Evolutionary conservation across 2,329 filamentous ascomycete species (phyloP).

Genomic region (Fusarium nanum): DNA sequence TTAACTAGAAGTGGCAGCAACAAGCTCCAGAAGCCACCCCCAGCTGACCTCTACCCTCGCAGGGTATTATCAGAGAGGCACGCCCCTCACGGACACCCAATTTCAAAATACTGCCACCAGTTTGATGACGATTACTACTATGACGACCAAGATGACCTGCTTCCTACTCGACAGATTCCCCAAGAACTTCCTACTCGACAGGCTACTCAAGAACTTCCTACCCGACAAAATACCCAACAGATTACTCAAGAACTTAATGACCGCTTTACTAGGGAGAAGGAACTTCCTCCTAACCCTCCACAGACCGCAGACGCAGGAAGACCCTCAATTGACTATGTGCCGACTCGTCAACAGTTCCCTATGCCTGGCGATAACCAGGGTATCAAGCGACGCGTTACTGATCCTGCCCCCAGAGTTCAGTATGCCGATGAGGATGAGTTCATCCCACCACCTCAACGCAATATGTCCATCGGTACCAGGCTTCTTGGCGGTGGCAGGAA

Average conservation of each 20-base stretch:
- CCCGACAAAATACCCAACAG: conserved; percentile 24
- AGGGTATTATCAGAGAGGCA: conserved; percentile 58
- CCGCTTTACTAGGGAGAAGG: conserved; percentile 51
- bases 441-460: conserved; percentile 39
- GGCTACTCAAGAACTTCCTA: conserved; percentile 25
- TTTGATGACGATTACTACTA: conserved; percentile 38
- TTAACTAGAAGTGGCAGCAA: conserved; percentile 65
- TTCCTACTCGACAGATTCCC: conserved; percentile 24
- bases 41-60: conserved; percentile 60
- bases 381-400: conserved; percentile 48
- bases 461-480: conserved; percentile 35
- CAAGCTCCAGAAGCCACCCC: conserved; percentile 68
- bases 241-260: conserved; percentile 34
- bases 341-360: conserved; percentile 18
- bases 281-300: conserved; percentile 49
- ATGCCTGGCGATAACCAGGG: conserved; percentile 40
- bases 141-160: conserved; percentile 32
- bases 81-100: conserved; percentile 19
- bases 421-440: conserved; percentile 48
- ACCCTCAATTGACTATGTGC: conserved; percentile 30
- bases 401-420: conserved; percentile 46
- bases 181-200: conserved; percentile 24
- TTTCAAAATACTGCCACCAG: conserved; percentile 22
- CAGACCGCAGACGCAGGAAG: conserved; percentile 36
- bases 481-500: conserved; percentile 26